Conservation (phyloP, 2,329 filamentous ascomycete genomes). For the Nigrograna mackinnonii region DNA sequence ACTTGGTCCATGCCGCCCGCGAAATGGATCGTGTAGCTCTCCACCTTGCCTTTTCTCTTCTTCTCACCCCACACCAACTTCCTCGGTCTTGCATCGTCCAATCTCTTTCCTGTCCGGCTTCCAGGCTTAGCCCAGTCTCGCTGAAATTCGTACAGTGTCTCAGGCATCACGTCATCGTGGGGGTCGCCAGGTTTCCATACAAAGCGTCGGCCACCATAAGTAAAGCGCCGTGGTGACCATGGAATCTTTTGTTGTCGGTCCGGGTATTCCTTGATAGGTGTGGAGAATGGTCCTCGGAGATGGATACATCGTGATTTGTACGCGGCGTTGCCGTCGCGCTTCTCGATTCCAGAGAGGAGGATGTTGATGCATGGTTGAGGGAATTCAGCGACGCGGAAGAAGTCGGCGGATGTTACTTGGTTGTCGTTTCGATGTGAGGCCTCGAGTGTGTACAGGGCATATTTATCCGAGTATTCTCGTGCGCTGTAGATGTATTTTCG, state of each 20-base stretch:
- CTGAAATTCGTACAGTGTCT: constrained; percentile 40
- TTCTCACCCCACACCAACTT: constrained; percentile 42
- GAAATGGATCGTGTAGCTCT: constrained; percentile 43
- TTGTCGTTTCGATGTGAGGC: constrained; percentile 34
- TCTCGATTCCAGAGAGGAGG: constrained; percentile 38
- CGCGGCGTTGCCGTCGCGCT: constrained; percentile 32
- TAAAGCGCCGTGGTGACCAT: constrained; percentile 42
- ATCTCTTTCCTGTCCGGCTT: constrained; percentile 37
- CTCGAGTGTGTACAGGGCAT: constrained; percentile 40
- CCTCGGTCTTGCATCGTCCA: constrained; percentile 32
- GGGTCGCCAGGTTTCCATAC: constrained; percentile 50
- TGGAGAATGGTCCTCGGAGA: constrained; percentile 33
- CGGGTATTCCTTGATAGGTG: constrained; percentile 39
- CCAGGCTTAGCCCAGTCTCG: constrained; percentile 39
- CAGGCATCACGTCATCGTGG: constrained; percentile 50
- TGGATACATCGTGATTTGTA: constrained; percentile 41
- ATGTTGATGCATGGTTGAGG: constrained; percentile 35
- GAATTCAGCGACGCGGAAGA: constrained; percentile 40
- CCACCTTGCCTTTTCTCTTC: constrained; percentile 38
- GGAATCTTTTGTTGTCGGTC: constrained; percentile 41
- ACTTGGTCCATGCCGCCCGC: constrained; percentile 41
- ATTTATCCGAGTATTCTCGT: constrained; percentile 39
- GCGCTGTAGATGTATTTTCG: constrained; percentile 41
- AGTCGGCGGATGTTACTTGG: constrained; percentile 37
- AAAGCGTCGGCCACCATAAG: constrained; percentile 38